Conservation (phyloP, 768 basidiomycete genomes). For the Termitomyces sp. region DNA sequence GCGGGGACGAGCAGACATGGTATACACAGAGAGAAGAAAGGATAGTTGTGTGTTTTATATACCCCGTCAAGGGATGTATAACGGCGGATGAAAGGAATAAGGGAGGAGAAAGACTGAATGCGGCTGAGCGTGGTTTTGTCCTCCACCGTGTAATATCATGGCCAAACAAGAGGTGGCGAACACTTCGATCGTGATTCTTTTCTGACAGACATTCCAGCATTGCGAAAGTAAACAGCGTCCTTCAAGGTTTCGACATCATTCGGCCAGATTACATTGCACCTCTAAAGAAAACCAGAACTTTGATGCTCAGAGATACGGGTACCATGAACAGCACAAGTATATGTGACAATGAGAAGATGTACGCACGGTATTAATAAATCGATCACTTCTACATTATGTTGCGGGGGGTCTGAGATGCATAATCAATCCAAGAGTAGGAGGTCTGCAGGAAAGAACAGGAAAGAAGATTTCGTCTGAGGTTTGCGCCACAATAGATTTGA, state of each 20-base stretch:
- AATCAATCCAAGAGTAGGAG: neutral
- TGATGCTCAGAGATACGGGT: neutral
- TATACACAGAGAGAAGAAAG: conserved; percentile 21
- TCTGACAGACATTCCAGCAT: neutral
- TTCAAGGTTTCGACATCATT: neutral
- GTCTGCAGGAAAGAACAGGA: too few species aligned
- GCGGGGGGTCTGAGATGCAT: neutral
- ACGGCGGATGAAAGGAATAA: conserved; percentile 20
- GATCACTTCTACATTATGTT: neutral
- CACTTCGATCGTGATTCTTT: conserved; percentile 4
- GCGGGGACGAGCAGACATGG: conserved; percentile 24
- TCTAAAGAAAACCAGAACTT: neutral
- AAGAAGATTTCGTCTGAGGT: neutral
- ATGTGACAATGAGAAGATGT: neutral
- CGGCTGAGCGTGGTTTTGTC: conserved; percentile 10
- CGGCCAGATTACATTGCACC: neutral
- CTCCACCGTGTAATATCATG: conserved; percentile 8
- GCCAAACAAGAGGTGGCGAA: conserved; percentile 18
- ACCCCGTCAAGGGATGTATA: conserved; percentile 40
- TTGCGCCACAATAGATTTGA: neutral
- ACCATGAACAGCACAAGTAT: neutral
- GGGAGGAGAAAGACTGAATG: conserved; percentile 10
- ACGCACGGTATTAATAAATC: neutral
- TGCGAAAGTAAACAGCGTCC: neutral
- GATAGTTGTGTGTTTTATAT: conserved; percentile 28